phyloP scores from a whole-genome alignment of 2,329 filamentous ascomycete genomes.

The Aspergillus intermedius region DNA sequence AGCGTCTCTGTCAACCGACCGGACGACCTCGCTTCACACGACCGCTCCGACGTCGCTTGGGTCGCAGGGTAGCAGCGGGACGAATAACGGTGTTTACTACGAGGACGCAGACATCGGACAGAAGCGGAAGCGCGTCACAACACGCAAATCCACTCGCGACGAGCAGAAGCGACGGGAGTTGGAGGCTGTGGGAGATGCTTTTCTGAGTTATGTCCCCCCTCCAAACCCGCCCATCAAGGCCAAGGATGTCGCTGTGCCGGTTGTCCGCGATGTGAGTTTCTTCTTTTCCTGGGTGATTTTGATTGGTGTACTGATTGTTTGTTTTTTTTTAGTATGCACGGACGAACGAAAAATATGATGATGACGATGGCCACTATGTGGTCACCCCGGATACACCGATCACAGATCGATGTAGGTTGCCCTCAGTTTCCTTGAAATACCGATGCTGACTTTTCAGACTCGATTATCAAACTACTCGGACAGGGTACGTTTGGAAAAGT shows the following conservation, averaged over 20 bases:
- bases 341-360: slow-evolving; percentile 71
- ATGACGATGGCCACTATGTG: slow-evolving; percentile 95
- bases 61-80: slow-evolving; percentile 50
- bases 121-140: slow-evolving; percentile 75
- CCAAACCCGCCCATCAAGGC: slow-evolving; percentile 87
- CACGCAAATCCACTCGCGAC: slow-evolving; percentile 72
- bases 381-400: slow-evolving; percentile 80
- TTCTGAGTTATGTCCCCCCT: slow-evolving; percentile 75
- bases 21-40: slow-evolving; percentile 75
- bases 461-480: slow-evolving; percentile 80
- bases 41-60: slow-evolving; percentile 84
- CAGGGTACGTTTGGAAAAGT: slow-evolving; percentile 99
- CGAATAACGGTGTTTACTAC: slow-evolving; percentile 55
- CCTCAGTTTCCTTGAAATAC: background rate
- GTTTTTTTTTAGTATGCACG: slow-evolving; percentile 37
- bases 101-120: slow-evolving; percentile 66
- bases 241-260: slow-evolving; percentile 62
- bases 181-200: slow-evolving; percentile 63
- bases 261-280: slow-evolving; percentile 52
- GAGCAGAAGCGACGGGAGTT: slow-evolving; percentile 73
- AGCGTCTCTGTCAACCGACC: slow-evolving; percentile 73
- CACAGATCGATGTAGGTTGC: slow-evolving; percentile 75
- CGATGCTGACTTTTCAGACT: slow-evolving; percentile 52
- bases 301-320: background rate
- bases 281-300: background rate